Evolutionary conservation across 1,139 yeast species (phyloP).

Genomic region (Yamadazyma sp.): DNA sequence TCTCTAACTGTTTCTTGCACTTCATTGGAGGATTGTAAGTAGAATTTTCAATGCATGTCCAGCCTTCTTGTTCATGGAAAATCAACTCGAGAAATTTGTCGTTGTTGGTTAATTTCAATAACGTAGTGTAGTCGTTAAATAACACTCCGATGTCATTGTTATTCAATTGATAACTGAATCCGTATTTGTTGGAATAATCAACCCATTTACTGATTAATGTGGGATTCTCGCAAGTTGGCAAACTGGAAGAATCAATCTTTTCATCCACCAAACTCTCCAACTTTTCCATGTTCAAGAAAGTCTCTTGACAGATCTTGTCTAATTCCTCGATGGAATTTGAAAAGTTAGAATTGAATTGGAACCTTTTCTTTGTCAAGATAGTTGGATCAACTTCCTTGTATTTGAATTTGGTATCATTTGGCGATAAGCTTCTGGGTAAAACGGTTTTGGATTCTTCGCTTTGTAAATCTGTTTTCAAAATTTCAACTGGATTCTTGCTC

Average conservation of each 20-base stretch:
- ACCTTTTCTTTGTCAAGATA: conserved; percentile 37
- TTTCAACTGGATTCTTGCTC: conserved; percentile 65
- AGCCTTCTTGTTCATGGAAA: conserved; percentile 63
- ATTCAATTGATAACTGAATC: conserved; percentile 89
- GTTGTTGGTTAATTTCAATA: conserved; percentile 66
- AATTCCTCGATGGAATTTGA: conserved; percentile 40
- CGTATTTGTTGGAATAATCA: conserved; percentile 93
- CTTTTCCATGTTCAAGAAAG: conserved; percentile 43
- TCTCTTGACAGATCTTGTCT: conserved; percentile 40
- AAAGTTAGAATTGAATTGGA: conserved; percentile 44
- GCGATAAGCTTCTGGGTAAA: conserved; percentile 86
- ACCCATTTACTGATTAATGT: conserved; percentile 94
- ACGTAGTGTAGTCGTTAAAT: conserved; percentile 80
- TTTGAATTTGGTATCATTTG: conserved; percentile 86
- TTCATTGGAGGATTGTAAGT: conserved; percentile 57
- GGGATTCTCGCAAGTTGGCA: conserved; percentile 59
- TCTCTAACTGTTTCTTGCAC: conserved; percentile 70
- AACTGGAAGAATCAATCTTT: conserved; percentile 34
- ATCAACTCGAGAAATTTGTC: conserved; percentile 63
- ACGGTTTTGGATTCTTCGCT: conserved; percentile 69
- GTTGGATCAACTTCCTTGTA: conserved; percentile 69
- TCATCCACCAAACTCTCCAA: conserved; percentile 37
- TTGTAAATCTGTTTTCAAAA: conserved; percentile 67
- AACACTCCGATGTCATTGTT: conserved; percentile 92
- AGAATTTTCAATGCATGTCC: conserved; percentile 70